Evolutionary conservation across 306 rosid species (phyloP), one percentile per base, ranked within the genome.

Genomic region (Notholithocarpus densiflorus): DNA sequence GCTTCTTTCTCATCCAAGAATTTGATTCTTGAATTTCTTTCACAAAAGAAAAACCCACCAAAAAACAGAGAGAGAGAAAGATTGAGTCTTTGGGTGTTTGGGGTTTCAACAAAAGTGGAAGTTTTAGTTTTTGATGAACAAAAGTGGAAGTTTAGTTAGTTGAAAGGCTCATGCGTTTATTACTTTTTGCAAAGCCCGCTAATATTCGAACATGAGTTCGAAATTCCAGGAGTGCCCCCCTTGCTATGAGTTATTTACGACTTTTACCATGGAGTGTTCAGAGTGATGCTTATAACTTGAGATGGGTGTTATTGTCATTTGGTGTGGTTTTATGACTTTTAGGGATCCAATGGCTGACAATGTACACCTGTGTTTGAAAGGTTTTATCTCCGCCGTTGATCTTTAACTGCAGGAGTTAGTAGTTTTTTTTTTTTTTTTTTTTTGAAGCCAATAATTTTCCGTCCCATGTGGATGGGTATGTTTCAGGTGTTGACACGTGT

Each of bases 1-100:
- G 78, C 56, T 57, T 48, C 24, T 56, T 26, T 19, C 54, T 73
- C 29, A 48, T 81, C 37, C 81, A 57, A 70, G 85, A 64, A 20
- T 75, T 51, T 2, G 73, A 60, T 79, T 81, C 81, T 79, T 78
- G 32, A 3, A 5, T 56, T 56, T 56, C 62, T 56, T 20, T 21
- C 0, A 20, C 23, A 56, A 0, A 29, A 64, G 71, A 29, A 64
- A 17, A 31, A 65, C 24, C 34, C 7, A 6, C 14, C 9, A 1
- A 57, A 12, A 56, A 12, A 57, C 10, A 18, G 1, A 56, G 5
- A 56, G 32, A 0, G n/a, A 62, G 62, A 26, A 1, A 64, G 18
- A 10, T 11, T 64, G 11, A 23, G 45, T 37, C 45, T 37, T 37
- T 37, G 45, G 45, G 45, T 37, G 11, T 37, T 37, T 37, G 11